Conservation (phyloP, 2,329 filamentous ascomycete genomes). For the Colletotrichum liriopes region DNA sequence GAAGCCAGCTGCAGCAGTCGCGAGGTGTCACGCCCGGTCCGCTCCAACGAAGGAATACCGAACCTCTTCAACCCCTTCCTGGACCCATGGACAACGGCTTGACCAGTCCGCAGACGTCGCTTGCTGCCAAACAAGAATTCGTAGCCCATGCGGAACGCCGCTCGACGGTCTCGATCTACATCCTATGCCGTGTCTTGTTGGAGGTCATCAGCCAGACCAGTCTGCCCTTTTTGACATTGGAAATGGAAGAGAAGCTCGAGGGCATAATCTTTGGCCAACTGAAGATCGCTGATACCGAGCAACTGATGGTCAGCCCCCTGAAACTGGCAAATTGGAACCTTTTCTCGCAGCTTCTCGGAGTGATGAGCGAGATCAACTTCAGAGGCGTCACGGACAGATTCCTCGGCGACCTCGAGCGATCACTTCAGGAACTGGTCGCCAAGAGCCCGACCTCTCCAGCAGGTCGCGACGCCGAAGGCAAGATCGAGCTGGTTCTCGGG, state of each 20-base stretch:
- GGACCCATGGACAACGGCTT: conserved; percentile 51
- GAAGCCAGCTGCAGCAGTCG: conserved; percentile 70
- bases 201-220: conserved; percentile 95
- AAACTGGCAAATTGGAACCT: conserved; percentile 97
- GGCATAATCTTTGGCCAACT: conserved; percentile 97
- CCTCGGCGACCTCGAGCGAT: conserved; percentile 82
- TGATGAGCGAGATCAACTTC: conserved; percentile 96
- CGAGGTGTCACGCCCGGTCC: conserved; percentile 61
- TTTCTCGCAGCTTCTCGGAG: conserved; percentile 92
- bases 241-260: conserved; percentile 95
- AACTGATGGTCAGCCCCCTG: conserved; percentile 82
- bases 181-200: conserved; percentile 92
- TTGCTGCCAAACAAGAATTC: conserved; percentile 75
- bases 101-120: conserved; percentile 51
- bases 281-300: conserved; percentile 88
- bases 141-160: conserved; percentile 87
- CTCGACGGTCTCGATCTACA: conserved; percentile 95
- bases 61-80: conserved; percentile 70
- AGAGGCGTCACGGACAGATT: conserved; percentile 86
- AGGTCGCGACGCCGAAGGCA: conserved; percentile 81
- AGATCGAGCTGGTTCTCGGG: conserved; percentile 87
- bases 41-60: conserved; percentile 81
- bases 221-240: conserved; percentile 84
- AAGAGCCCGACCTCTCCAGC: conserved; percentile 74
- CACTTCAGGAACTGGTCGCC: conserved; percentile 81